Conservation (phyloP, 768 basidiomycete species). For the Tricholoma flavovirens region DNA sequence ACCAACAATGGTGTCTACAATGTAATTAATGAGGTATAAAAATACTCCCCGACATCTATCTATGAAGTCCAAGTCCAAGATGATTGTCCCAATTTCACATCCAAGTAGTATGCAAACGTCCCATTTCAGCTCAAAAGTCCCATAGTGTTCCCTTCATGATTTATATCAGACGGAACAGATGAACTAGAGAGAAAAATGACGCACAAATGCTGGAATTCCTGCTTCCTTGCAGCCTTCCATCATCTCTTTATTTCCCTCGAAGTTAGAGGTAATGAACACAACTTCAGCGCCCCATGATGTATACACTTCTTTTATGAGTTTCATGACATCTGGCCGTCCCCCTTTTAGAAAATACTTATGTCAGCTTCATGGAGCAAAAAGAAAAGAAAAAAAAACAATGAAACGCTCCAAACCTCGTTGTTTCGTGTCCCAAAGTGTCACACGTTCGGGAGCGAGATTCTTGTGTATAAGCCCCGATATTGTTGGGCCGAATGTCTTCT, state of each 20-base stretch:
- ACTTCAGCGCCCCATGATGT: slow-evolving; percentile 71
- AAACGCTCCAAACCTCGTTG: slow-evolving; percentile 39
- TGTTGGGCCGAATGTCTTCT: slow-evolving; percentile 68
- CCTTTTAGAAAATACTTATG: neutral
- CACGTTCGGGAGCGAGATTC: slow-evolving; percentile 67
- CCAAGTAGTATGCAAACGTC: no score
- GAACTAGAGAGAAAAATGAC: neutral
- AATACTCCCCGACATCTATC: no score
- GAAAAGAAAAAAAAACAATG: neutral
- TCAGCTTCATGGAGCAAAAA: neutral
- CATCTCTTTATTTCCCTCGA: slow-evolving; percentile 70
- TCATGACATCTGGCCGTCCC: slow-evolving; percentile 74
- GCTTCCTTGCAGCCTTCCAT: slow-evolving; percentile 72
- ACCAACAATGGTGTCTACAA: no score
- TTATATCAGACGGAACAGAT: neutral
- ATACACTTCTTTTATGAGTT: slow-evolving; percentile 65
- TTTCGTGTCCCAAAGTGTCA: slow-evolving; percentile 76
- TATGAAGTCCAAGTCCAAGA: no score
- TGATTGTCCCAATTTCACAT: no score
- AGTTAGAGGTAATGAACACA: slow-evolving; percentile 84
- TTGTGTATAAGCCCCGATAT: slow-evolving; percentile 68
- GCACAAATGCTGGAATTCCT: slow-evolving; percentile 56
- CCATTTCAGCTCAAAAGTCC: neutral
- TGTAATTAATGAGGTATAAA: no score
- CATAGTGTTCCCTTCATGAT: neutral